Evolutionary conservation across 345 rosid species (phyloP).

Genomic region (Arabis hirsuta): DNA sequence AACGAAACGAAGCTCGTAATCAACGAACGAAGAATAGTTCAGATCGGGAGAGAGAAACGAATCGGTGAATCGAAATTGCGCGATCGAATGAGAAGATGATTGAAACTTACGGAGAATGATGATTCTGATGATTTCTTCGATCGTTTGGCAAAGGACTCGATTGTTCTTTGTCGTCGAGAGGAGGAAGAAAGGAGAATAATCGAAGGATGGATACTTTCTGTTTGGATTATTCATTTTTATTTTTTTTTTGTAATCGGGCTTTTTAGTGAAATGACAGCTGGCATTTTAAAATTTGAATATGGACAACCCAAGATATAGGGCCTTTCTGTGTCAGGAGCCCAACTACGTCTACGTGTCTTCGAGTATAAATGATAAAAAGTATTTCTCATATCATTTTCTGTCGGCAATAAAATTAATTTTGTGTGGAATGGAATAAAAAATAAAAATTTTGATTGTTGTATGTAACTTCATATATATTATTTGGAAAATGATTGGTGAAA

Average conservation of each 20-base stretch:
- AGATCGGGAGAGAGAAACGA: slow-evolving; percentile 19
- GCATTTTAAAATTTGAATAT: not conserved
- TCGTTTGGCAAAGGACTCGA: slow-evolving; percentile 7
- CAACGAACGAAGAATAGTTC: slow-evolving; percentile 19
- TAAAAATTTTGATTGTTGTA: too few species aligned
- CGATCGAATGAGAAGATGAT: slow-evolving; percentile 8
- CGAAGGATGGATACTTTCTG: slow-evolving; percentile 1
- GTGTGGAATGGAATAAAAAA: not conserved
- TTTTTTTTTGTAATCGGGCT: not conserved
- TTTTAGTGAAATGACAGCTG: slow-evolving; percentile 30
- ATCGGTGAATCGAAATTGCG: not conserved
- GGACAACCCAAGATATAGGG: not conserved
- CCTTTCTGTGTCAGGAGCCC: slow-evolving; percentile 12
- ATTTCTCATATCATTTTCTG: not conserved
- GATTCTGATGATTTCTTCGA: slow-evolving; percentile 19
- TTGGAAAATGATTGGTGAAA: too few species aligned
- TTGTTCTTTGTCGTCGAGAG: slow-evolving; percentile 19
- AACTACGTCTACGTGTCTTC: slow-evolving; percentile 3
- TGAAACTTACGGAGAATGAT: slow-evolving; percentile 35
- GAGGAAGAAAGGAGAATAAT: slow-evolving; percentile 2
- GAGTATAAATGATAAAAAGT: not conserved
- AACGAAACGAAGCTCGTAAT: not conserved
- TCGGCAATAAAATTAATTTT: slow-evolving; percentile 25
- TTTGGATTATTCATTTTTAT: not conserved
- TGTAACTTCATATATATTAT: too few species aligned